phyloP scores from a whole-genome alignment of 2,329 filamentous ascomycete species.

The Stemphylium vesicarium region DNA sequence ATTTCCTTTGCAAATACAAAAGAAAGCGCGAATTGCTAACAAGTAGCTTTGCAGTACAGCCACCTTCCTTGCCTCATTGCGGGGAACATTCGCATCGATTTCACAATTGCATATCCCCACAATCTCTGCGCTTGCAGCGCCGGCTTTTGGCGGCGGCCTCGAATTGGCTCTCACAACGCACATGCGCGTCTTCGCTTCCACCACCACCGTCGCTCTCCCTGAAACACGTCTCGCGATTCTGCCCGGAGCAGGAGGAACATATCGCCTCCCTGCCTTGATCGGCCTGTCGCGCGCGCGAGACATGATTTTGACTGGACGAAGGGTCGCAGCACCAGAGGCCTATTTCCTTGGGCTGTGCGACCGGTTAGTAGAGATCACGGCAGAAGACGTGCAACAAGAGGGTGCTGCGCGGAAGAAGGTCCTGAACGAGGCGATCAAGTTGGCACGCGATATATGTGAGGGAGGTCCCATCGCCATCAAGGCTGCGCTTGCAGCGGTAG shows the following conservation, averaged over 20 bases:
- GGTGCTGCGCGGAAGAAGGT: constrained; percentile 69
- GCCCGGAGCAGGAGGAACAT: constrained; percentile 91
- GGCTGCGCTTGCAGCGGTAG: constrained; percentile 79
- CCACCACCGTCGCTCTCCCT: constrained; percentile 79
- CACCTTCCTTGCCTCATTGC: constrained; percentile 78
- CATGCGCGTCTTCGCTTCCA: constrained; percentile 84
- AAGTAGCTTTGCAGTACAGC: constrained; percentile 65
- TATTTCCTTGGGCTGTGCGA: constrained; percentile 92
- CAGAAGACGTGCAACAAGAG: constrained; percentile 59
- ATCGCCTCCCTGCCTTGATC: constrained; percentile 81
- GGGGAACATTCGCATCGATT: constrained; percentile 75
- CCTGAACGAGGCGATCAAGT: constrained; percentile 74
- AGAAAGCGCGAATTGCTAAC: constrained; percentile 15
- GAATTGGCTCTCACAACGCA: constrained; percentile 90
- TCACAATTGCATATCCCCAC: constrained; percentile 83
- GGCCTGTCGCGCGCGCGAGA: constrained; percentile 84
- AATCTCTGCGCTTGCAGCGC: constrained; percentile 83
- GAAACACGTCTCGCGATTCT: constrained; percentile 94
- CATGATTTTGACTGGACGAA: constrained; percentile 86
- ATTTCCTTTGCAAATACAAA: not conserved
- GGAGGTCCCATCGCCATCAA: constrained; percentile 84
- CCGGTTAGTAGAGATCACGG: constrained; percentile 80
- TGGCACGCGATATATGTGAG: constrained; percentile 87
- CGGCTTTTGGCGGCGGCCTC: constrained; percentile 90
- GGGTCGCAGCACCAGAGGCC: constrained; percentile 81